These are phyloP conservation scores for Cymbopogon citratus DNA, from an alignment of 176 grass and related monocot species.

Conservation along the genomic window DNA sequence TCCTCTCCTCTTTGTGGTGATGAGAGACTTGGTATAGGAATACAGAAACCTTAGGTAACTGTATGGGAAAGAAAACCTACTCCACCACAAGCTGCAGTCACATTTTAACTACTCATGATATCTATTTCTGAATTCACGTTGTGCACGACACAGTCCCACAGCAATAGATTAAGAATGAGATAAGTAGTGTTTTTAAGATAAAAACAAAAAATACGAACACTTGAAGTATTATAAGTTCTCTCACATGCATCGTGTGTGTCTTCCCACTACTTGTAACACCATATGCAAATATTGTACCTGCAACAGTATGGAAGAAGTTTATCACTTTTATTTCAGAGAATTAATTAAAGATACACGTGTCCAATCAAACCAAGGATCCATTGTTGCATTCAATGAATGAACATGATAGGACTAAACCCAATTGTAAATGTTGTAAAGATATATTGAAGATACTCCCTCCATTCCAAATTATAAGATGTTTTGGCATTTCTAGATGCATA, in stretches of 20 bases:
- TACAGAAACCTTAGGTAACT: neutral
- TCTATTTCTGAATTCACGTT: neutral
- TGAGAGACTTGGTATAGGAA: neutral
- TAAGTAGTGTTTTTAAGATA: neutral
- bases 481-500: neutral
- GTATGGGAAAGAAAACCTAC: neutral
- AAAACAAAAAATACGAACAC: neutral
- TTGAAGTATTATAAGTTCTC: conserved; percentile 22
- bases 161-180: neutral
- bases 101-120: neutral
- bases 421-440: neutral
- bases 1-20: neutral
- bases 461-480: neutral
- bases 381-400: conserved; percentile 1
- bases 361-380: neutral
- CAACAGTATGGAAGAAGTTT: conserved; percentile 4
- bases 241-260: conserved; percentile 99
- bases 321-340: conserved; percentile 20
- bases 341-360: neutral
- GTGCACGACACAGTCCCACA: neutral
- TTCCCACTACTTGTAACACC: conserved; percentile 99
- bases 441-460: neutral
- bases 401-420: neutral
- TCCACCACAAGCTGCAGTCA: neutral
- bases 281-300: conserved; percentile 99